A percentile compares a stretch with the other conserved stretches of the same genome.
Conservation (phyloP, 75 land plant species). For the Gnetum montanum region DNA sequence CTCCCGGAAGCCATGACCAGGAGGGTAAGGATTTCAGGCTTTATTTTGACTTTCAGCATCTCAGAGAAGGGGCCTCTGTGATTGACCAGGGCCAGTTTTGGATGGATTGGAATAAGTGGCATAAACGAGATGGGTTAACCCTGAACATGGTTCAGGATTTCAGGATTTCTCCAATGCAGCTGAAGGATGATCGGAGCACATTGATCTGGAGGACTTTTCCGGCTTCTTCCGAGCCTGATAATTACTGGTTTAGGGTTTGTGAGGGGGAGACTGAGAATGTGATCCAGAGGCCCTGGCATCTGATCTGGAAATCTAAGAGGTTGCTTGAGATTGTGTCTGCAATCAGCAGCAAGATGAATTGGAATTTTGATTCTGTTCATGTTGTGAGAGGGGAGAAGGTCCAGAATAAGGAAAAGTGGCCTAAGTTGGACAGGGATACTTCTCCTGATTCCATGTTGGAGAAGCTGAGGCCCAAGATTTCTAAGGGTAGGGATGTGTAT, state of each 20-base stretch:
- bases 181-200: conserved; percentile 44
- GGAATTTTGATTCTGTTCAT: conserved; percentile 88
- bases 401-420: conserved; percentile 64
- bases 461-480: conserved; percentile 48
- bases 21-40: conserved; percentile 83
- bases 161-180: conserved; percentile 56
- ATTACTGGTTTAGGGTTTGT: conserved; percentile 90
- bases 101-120: conserved; percentile 62
- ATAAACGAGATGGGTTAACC: conserved; percentile 32
- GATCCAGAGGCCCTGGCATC: conserved; percentile 81
- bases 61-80: conserved; percentile 56
- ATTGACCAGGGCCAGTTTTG: conserved; percentile 67
- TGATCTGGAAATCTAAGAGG: conserved; percentile 84
- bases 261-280: conserved; percentile 90
- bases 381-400: conserved; percentile 85
- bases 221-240: conserved; percentile 59
- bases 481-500: conserved; percentile 56
- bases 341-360: conserved; percentile 57
- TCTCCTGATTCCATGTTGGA: conserved; percentile 53
- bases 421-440: conserved; percentile 72
- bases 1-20: conserved; percentile 50
- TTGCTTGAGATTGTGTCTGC: conserved; percentile 74
- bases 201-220: conserved; percentile 76
- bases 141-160: conserved; percentile 49
- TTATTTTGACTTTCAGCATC: conserved; percentile 86